Conservation (phyloP, 805 yeast genomes). For the Hanseniaspora vineae region DNA sequence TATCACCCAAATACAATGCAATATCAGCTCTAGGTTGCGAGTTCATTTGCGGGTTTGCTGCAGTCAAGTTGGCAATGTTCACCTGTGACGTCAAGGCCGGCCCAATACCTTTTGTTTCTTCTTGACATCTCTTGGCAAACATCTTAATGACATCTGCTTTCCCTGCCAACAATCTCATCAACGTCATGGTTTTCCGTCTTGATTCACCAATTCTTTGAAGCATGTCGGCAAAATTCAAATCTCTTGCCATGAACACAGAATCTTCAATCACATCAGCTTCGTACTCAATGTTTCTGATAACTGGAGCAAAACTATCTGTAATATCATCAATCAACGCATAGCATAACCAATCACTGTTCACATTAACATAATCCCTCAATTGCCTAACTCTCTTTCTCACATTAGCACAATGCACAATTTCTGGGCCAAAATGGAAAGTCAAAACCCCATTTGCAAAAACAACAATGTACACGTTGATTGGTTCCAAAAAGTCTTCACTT, state of each 20-base stretch:
- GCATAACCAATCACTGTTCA: slow-evolving; percentile 92
- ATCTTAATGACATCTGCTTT: slow-evolving; percentile 98
- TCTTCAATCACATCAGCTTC: slow-evolving; percentile 95
- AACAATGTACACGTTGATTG: slow-evolving; percentile 83
- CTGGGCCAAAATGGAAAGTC: slow-evolving; percentile 84
- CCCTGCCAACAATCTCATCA: slow-evolving; percentile 69
- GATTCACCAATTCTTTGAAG: slow-evolving; percentile 89
- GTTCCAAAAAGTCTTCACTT: slow-evolving; percentile 40
- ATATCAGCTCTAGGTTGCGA: slow-evolving; percentile 71
- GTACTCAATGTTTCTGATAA: slow-evolving; percentile 85
- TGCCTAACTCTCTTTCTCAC: slow-evolving; percentile 88
- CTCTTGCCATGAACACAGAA: slow-evolving; percentile 62
- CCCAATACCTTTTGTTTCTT: slow-evolving; percentile 53
- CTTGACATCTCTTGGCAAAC: slow-evolving; percentile 81
- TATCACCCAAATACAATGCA: slow-evolving; percentile 90
- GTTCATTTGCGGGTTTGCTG: slow-evolving; percentile 3
- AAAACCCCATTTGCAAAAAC: slow-evolving; percentile 86
- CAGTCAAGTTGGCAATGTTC: slow-evolving; percentile 26
- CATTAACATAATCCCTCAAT: slow-evolving; percentile 75
- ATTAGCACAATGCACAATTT: slow-evolving; percentile 88
- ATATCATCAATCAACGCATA: slow-evolving; percentile 94
- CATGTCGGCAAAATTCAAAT: slow-evolving; percentile 59
- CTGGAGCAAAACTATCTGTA: slow-evolving; percentile 94
- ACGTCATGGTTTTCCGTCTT: slow-evolving; percentile 89
- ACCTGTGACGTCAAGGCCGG: slow-evolving; percentile 29